Evolutionary conservation across 2,329 filamentous ascomycete genomes (phyloP).

Genomic region (Elsinoe perseae): DNA sequence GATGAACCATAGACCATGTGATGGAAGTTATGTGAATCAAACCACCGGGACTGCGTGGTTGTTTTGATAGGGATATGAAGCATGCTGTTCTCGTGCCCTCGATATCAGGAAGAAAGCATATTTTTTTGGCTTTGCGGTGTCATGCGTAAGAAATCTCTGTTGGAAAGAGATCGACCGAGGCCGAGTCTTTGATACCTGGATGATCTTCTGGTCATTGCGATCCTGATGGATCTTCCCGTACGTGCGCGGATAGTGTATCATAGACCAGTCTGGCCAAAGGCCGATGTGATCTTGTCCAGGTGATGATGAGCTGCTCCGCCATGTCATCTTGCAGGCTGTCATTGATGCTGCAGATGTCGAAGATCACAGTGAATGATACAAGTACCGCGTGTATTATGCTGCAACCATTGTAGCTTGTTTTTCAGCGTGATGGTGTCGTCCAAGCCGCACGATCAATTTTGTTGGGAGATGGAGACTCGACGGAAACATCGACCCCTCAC

Average conservation of each 20-base stretch:
- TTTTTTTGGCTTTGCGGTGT: not conserved
- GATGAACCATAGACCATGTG: not conserved
- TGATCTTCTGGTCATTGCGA: not conserved
- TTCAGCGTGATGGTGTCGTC: not conserved
- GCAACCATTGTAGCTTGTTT: not conserved
- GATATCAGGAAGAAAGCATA: not conserved
- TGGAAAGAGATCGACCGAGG: not conserved
- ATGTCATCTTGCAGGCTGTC: not conserved
- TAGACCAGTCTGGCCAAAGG: not conserved
- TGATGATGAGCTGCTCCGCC: not conserved
- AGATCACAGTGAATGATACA: not conserved
- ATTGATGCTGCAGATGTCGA: not conserved
- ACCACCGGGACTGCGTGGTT: too few relatives aligned
- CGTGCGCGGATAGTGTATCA: not conserved
- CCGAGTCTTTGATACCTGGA: not conserved
- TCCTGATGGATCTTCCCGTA: not conserved
- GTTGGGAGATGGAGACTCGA: not conserved
- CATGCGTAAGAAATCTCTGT: not conserved
- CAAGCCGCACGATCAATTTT: not conserved
- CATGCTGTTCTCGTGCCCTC: not conserved
- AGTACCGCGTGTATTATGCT: not conserved
- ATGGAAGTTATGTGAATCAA: too few relatives aligned
- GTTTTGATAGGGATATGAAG: not conserved
- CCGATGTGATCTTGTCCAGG: not conserved
- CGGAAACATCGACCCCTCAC: not conserved